phyloP scores from a whole-genome alignment of 2,329 filamentous ascomycete genomes.

The Fusarium sp. region DNA sequence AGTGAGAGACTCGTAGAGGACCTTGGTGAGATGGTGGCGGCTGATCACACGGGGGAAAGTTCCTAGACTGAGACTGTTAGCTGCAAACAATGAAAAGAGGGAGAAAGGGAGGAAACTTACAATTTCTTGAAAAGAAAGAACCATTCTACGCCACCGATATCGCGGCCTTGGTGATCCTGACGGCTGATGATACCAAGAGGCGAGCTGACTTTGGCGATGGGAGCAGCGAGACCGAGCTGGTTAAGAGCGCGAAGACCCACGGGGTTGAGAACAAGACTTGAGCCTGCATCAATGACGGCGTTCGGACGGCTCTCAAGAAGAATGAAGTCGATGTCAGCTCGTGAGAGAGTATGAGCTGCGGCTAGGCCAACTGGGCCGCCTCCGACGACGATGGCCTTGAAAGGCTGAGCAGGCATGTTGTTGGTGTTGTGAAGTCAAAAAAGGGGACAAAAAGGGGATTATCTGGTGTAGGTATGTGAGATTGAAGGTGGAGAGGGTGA shows the following conservation, averaged over 20 bases:
- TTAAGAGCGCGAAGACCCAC: constrained; percentile 49
- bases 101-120: constrained; percentile 28
- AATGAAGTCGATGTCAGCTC: constrained; percentile 55
- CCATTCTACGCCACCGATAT: constrained; percentile 43
- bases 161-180: constrained; percentile 47
- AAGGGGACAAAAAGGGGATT: too few species aligned
- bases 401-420: constrained; percentile 11
- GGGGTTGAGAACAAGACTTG: constrained; percentile 52
- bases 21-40: constrained; percentile 53
- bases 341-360: constrained; percentile 46
- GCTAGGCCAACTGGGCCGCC: constrained; percentile 49
- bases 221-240: constrained; percentile 51
- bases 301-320: constrained; percentile 53
- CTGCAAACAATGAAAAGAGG: accelerated
- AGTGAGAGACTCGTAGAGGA: constrained; percentile 51
- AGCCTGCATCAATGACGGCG: constrained; percentile 49
- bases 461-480: too few species aligned
- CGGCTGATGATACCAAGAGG: constrained; percentile 39
- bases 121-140: constrained; percentile 45
- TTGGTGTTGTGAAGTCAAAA: neutral
- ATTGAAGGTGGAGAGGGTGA: too few species aligned
- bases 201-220: constrained; percentile 42
- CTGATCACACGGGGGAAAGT: constrained; percentile 49
- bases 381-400: constrained; percentile 47
- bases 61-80: constrained; percentile 46